Base-by-base conservation (phyloP, 805 yeast genomes). In the Metschnikowia anglica region DNA sequence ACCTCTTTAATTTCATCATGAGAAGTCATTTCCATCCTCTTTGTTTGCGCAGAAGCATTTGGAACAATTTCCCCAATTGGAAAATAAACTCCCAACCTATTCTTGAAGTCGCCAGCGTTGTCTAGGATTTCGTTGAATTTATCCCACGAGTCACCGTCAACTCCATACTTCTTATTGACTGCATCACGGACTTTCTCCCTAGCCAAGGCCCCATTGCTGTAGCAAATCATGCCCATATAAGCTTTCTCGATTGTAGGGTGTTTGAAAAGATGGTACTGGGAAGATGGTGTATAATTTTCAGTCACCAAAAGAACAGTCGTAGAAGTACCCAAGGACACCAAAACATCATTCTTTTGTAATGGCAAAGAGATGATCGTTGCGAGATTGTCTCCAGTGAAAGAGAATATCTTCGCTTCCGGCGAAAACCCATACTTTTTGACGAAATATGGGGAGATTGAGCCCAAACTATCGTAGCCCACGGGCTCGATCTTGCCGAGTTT, bases 171-270 rank as follows among this genome's bases (percentile, higher is more conserved):
- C 29, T 63, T 61, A 55, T 84, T 85, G 23, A 88, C 47, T 18
- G 66, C 69, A 61, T 88, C 83, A 37, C 93, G 72, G 9, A 88
- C 72, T 44, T 74, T 72, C 55, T 89, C 96, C 50, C 97, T 72
- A 0, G 97, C 96, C 37, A 89, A 66, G 0, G 96, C 77, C 0
- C 97, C 97, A 60, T 89, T 89, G 58, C 95, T 85, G 62, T 89
- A 89, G 61, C 97, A 89, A 41, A 90, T 79, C 97, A 89, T 89
- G 17, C 95, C 96, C 97, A 89, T 90, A 60, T 80, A 89, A 27
- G 83, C 80, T 27, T 73, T 73, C 0, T 78, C 76, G 48, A 85
- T 76, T 0, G 95, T 84, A 7, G 97, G 97, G 59, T 90, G 97
- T 49, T 79, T 79, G 67, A 89, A 89, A 51, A 88, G 63, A 58